These are phyloP conservation scores for Syzygium grande DNA, from an alignment of 345 rosid species.

Conservation along the genomic window DNA sequence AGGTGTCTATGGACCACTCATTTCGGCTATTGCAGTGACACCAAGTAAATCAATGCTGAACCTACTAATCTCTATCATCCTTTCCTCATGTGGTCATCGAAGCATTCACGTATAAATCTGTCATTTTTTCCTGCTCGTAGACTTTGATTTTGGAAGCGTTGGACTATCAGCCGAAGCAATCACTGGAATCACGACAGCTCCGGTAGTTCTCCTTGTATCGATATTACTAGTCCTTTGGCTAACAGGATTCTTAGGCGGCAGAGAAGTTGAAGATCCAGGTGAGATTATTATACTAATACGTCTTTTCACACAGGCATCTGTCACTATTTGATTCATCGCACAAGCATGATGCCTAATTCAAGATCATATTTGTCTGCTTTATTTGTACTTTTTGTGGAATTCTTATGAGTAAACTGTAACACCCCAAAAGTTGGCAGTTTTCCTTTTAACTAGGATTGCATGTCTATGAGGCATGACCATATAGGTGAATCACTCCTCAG, in stretches of 20 bases:
- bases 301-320: not conserved
- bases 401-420: not conserved
- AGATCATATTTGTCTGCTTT: not conserved
- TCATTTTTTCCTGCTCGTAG: conserved; percentile 15
- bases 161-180: conserved; percentile 58
- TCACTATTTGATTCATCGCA: not conserved
- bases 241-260: conserved; percentile 48
- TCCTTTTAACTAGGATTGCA: not conserved
- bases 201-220: conserved; percentile 23
- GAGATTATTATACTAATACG: not conserved
- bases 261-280: conserved; percentile 53
- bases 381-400: not conserved
- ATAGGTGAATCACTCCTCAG: not conserved
- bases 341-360: no score
- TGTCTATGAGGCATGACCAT: fast-evolving
- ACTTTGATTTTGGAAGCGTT: conserved; percentile 44
- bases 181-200: conserved; percentile 46
- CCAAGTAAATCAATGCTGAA: conserved; percentile 46
- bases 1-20: conserved; percentile 78
- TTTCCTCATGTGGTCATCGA: not conserved
- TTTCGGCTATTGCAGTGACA: conserved; percentile 65
- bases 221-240: conserved; percentile 24
- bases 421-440: not conserved
- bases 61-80: not conserved
- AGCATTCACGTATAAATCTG: not conserved